phyloP scores from a whole-genome alignment of 2,329 filamentous ascomycete genomes.

The Fusarium falciforme region DNA sequence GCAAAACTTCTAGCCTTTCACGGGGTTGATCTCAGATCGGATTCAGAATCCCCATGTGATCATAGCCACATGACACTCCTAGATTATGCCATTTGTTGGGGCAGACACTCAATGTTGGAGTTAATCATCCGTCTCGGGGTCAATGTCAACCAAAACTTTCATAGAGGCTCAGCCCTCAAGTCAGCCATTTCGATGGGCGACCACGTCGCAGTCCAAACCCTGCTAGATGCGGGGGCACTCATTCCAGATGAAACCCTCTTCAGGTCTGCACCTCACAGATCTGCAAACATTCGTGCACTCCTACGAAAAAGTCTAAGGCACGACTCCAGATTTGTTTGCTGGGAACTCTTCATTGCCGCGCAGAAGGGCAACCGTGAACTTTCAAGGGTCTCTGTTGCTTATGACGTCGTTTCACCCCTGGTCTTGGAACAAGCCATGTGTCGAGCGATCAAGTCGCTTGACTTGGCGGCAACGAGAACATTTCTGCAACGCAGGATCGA shows the following conservation, averaged over 20 bases:
- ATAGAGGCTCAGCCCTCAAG: not conserved
- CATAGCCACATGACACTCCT: not conserved
- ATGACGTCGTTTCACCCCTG: fast-evolving
- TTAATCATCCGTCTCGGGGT: not conserved
- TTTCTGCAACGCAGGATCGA: not conserved
- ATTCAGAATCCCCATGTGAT: not conserved
- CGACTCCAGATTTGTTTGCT: no score
- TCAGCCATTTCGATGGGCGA: fast-evolving
- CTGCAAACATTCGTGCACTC: fast-evolving
- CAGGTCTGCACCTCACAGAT: fast-evolving
- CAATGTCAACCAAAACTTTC: not conserved
- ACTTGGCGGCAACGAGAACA: not conserved
- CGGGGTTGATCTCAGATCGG: not conserved
- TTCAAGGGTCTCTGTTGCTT: not conserved
- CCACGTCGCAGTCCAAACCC: not conserved
- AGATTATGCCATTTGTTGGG: fast-evolving
- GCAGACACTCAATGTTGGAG: not conserved
- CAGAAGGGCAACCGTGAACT: not conserved
- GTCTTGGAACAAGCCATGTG: not conserved
- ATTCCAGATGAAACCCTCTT: not conserved
- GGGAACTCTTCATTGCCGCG: not conserved
- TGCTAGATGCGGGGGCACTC: not conserved
- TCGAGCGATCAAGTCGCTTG: fast-evolving
- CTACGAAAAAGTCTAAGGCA: not conserved
- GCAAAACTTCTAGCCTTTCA: not conserved